Evolutionary conservation across 257 asterid genomes (phyloP), one percentile per base, ranked within the genome.

Genomic region (Mitragyna speciosa): DNA sequence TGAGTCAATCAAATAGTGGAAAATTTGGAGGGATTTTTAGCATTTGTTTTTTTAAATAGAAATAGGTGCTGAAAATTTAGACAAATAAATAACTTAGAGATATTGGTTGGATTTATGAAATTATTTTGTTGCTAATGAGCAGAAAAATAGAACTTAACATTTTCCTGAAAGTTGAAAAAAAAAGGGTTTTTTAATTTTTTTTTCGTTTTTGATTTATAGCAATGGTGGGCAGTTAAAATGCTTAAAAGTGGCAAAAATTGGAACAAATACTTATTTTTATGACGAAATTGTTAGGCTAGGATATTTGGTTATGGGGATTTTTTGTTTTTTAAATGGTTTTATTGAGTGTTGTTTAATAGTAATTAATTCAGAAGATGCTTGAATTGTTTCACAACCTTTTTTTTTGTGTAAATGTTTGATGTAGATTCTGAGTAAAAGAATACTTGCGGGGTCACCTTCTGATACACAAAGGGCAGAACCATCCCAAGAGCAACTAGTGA

Each of bases 381-480:
- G 26, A 28, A 69, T 30, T 64, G 51, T 56, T 56, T 47, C 11
- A 45, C 49, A 45, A 45, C 49, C 49, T 20, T 56, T 56, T 12
- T 12, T 9, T 56, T 56, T 56, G 3, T 15, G 22, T 52, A 56
- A 20, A 12, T 19, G 30, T 80, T 22, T 63, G 45, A 59, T 82
- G 88, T 82, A 87, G 94, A 56, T 88, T 80, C 93, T 90, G 87
- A 90, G 90, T 84, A 92, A 96, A 87, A 90, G 95, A 86, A 79
- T 89, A 16, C 73, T 78, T 81, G 77, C 81, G 80, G 98, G 88
- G 49, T 88, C 94, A 22, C 75, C 85, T 59, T 82, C 84, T 64
- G 91, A 83, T 79, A 78, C 89, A 26, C 89, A 73, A 76, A 85
- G 88, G 79, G 81, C 97, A 39, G 96, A 90, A 63, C 84, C 87